These are phyloP conservation scores for Cystobasidiopsis lactophilus DNA, from an alignment of 768 basidiomycete species.

Conservation along the genomic window DNA sequence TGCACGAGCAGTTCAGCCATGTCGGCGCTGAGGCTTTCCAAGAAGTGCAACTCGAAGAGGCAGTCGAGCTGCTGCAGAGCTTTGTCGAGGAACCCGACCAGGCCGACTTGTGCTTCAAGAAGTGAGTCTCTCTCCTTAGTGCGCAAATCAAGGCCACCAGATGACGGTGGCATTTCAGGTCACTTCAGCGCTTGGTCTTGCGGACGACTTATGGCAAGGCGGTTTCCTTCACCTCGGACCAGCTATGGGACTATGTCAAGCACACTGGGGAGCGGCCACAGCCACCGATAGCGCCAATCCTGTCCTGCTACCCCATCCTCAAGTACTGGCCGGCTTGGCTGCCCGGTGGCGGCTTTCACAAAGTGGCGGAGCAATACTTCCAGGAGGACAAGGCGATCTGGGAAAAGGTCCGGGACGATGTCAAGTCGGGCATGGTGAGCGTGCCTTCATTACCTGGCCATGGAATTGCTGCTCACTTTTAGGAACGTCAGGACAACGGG, in stretches of 20 bases:
- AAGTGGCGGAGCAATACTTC: constrained; percentile 3
- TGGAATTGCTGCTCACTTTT: no score
- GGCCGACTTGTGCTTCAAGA: neutral
- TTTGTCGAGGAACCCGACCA: neutral
- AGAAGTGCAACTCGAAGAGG: constrained; percentile 5
- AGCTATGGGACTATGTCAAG: constrained; percentile 6
- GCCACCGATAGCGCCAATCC: constrained; percentile 1
- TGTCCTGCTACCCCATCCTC: constrained; percentile 3
- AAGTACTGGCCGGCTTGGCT: constrained; percentile 6
- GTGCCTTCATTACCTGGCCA: neutral
- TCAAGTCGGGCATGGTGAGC: constrained; percentile 2
- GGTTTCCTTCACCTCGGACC: neutral
- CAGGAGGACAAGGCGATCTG: constrained; percentile 3
- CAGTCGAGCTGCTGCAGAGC: neutral
- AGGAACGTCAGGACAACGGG: neutral
- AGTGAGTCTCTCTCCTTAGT: neutral
- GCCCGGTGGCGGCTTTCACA: constrained; percentile 3
- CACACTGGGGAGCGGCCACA: neutral
- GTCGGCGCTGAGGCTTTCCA: neutral
- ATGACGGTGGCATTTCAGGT: no score
- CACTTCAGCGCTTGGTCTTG: neutral
- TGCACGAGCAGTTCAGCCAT: constrained; percentile 7
- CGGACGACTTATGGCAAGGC: constrained; percentile 1
- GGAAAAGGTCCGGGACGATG: constrained; percentile 2
- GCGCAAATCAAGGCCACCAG: no score